Base-by-base conservation (phyloP, 768 basidiomycete species). In the Daedaleopsis nitida region DNA sequence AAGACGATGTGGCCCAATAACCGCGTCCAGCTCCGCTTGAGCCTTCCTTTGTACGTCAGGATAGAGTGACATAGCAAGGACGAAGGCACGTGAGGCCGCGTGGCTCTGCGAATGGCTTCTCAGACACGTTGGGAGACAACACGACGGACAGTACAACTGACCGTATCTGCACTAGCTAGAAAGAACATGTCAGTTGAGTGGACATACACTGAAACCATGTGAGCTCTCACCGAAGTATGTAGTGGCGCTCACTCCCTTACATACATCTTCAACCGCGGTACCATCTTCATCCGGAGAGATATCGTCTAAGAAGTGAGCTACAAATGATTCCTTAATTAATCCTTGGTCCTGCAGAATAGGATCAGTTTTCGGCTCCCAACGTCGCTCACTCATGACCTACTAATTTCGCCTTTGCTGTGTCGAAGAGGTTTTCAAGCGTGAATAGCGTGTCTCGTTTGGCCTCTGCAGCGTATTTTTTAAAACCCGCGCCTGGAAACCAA, bases 401-500 rank as follows among this genome's bases (percentile, higher is more conserved):
- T 3, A 32, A 32, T 32, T 32, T 32, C 7, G 38, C 54, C 27
- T 42, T 38, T 6, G 54, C 21, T 3, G 43, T 23, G 6, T 32
- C 27, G 43, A 38, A 55, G 3, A 55, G 43, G 5, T 45, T 2
- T 21, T 45, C 21, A 38, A 45, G 6, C 5, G 43, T 45, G 16
- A 23, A 32, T 10, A 17, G 10, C 11, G 59, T 60, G 9, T 39
- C 43, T 3, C 43, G 57, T 17, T 55, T 47, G 34, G 47, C 44
- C 9, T 55, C 48, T 9, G 32, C 37, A 0, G 64, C 64, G 2
- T 50, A 17, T 32, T 45, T 23, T 32, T 67, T 66, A 60, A 61
- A 60, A 17, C 6, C 52, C 10, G 44, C 63, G 0, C 66, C 66
- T 1, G 68, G 68, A 34, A 65, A 60, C 66, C 68, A 69, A 0